Conservation (phyloP, 768 basidiomycete species). For the Leccinum imitatum region DNA sequence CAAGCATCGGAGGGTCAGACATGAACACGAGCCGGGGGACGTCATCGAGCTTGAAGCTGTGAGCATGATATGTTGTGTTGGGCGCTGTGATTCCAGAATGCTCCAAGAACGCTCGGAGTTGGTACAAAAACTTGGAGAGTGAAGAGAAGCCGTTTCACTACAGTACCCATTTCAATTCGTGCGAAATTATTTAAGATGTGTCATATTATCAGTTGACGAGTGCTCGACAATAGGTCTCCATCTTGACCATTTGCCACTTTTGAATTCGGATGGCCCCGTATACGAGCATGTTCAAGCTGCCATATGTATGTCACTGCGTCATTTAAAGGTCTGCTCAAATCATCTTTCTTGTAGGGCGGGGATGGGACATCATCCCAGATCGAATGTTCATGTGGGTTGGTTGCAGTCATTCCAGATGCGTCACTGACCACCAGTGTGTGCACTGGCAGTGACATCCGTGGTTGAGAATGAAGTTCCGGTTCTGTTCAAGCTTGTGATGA, state of each 20-base stretch:
- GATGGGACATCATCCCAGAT: conserved; percentile 81
- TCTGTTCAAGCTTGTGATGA: no score
- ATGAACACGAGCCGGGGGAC: conserved; percentile 82
- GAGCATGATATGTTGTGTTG: conserved; percentile 73
- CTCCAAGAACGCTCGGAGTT: no score
- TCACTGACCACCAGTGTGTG: conserved; percentile 8
- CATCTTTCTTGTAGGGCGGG: conserved; percentile 53
- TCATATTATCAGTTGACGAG: conserved; percentile 1
- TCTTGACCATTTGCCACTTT: conserved; percentile 82
- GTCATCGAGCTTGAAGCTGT: conserved; percentile 87
- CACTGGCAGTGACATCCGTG: conserved; percentile 53
- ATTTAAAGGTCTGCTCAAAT: neutral
- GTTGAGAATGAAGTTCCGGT: no score
- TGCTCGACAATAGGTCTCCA: conserved; percentile 39
- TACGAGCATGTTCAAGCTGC: conserved; percentile 91
- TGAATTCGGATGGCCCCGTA: conserved; percentile 87
- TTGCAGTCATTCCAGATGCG: neutral
- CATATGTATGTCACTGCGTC: conserved; percentile 46
- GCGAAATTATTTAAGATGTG: neutral
- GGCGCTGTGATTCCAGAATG: no score
- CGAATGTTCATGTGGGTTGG: conserved; percentile 65
- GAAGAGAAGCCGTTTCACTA: conserved; percentile 87
- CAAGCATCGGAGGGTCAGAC: conserved; percentile 82
- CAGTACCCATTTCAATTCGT: conserved; percentile 91
- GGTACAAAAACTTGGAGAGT: no score